Percentiles rank a stretch among this genome's conserved stretches.
Conservation (phyloP, 2,329 filamentous ascomycete species). For the Fusarium sp. region DNA sequence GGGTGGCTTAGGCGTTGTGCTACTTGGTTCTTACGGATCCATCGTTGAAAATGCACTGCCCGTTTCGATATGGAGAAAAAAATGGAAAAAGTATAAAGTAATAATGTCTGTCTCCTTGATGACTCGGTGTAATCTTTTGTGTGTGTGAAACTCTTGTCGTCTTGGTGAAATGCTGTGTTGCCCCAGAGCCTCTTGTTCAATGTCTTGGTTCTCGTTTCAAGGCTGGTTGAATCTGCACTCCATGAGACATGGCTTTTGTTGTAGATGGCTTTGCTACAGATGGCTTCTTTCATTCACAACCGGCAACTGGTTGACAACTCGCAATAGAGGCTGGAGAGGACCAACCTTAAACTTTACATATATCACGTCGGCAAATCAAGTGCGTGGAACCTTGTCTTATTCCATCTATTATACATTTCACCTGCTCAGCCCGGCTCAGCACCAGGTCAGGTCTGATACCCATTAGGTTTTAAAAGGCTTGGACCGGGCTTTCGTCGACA, state of each 20-base stretch:
- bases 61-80: slow-evolving; percentile 41
- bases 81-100: slow-evolving; percentile 37
- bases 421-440: neutral
- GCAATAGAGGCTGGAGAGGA: too few species aligned
- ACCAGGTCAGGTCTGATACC: neutral
- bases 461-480: neutral
- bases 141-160: slow-evolving; percentile 3
- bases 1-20: slow-evolving; percentile 42
- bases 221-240: neutral
- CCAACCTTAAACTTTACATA: neutral
- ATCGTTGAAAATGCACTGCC: slow-evolving; percentile 32
- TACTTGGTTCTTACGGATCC: slow-evolving; percentile 35
- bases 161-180: neutral
- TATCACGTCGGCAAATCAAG: neutral
- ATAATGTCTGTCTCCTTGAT: slow-evolving; percentile 1
- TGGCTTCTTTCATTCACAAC: neutral
- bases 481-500: neutral
- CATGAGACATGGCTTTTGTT: neutral
- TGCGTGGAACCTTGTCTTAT: slow-evolving; percentile 22
- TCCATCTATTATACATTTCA: slow-evolving; percentile 40
- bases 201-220: neutral
- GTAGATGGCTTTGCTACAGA: neutral
- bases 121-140: slow-evolving; percentile 1
- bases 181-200: neutral
- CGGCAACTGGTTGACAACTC: neutral